A percentile compares a stretch with the other conserved stretches of the same genome.
These are phyloP conservation scores for Trichoderma gamsii DNA, from an alignment of 495 filamentous ascomycete genomes.

Conservation along the genomic window DNA sequence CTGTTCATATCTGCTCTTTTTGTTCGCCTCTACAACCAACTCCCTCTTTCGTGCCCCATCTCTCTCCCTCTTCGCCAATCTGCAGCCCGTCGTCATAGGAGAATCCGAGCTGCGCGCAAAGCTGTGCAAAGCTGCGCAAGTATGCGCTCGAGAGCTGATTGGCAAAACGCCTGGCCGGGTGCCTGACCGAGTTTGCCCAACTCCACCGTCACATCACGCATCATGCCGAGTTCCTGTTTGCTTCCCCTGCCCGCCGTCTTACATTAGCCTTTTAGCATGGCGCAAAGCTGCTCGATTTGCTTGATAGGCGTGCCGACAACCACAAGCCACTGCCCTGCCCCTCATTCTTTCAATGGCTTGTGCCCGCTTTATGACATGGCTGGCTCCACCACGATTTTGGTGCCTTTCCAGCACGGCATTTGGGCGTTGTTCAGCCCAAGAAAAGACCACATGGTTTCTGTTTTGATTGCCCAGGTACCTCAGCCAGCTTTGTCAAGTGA, in stretches of 20 bases:
- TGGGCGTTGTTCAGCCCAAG: not conserved
- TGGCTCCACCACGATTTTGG: not conserved
- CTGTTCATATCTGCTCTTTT: too few relatives aligned
- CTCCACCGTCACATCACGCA: conserved; percentile 3
- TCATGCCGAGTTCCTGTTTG: not conserved
- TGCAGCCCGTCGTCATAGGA: not conserved
- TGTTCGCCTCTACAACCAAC: not conserved
- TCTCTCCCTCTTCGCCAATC: not conserved
- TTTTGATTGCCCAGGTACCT: not conserved
- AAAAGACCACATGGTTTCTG: not conserved
- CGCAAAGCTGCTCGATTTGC: not conserved
- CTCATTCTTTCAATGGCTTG: not conserved
- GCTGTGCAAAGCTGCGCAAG: not conserved
- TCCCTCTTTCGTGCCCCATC: too few relatives aligned
- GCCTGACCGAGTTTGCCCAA: conserved; percentile 4
- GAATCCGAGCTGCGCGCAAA: not conserved
- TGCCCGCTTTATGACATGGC: conserved; percentile 2
- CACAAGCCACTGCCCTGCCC: not conserved
- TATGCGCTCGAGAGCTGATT: not conserved
- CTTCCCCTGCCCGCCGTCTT: not conserved
- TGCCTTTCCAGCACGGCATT: not conserved
- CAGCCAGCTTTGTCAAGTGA: too few relatives aligned
- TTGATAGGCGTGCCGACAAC: not conserved
- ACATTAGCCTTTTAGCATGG: not conserved
- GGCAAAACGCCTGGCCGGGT: not conserved